A percentile compares a stretch with the other conserved stretches of the same genome.
Evolutionary conservation across 805 yeast species (phyloP).

Genomic region (Saccharomycopsis oosterbeekiorum): DNA sequence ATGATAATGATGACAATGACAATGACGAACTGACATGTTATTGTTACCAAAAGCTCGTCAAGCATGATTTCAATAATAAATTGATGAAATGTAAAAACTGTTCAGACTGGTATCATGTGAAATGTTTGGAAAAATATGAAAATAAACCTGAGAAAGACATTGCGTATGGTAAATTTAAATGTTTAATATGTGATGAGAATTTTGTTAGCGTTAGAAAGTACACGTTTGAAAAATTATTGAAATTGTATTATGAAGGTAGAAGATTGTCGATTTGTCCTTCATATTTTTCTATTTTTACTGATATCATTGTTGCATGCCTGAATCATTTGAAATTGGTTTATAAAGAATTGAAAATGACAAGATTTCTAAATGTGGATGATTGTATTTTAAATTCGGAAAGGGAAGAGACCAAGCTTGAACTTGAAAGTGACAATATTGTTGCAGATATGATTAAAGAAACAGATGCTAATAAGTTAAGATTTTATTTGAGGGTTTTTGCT

Average conservation of each 20-base stretch:
- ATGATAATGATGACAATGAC: constrained; percentile 1
- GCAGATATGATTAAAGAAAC: constrained; percentile 17
- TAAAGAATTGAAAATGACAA: constrained; percentile 20
- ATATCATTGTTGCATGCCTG: constrained; percentile 16
- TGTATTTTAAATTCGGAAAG: constrained; percentile 19
- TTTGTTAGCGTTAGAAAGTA: constrained; percentile 29
- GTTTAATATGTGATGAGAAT: constrained; percentile 40
- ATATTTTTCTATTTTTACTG: constrained; percentile 23
- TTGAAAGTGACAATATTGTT: constrained; percentile 16
- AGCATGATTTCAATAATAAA: constrained; percentile 41
- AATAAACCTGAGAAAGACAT: constrained; percentile 21
- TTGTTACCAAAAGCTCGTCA: constrained; percentile 26
- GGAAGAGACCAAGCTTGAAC: constrained; percentile 21
- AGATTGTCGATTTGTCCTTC: constrained; percentile 27
- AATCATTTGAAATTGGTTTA: constrained; percentile 17
- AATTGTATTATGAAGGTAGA: constrained; percentile 24
- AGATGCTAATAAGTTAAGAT: constrained; percentile 28
- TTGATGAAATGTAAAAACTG: constrained; percentile 68
- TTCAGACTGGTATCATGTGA: constrained; percentile 61
- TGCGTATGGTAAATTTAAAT: constrained; percentile 33
- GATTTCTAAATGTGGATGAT: constrained; percentile 13
- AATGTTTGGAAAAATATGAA: constrained; percentile 38
- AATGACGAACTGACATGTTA: neutral
- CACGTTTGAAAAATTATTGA: constrained; percentile 26
- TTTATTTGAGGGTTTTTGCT: constrained; percentile 37